A percentile compares a stretch with the other conserved stretches of the same genome.
These are phyloP conservation scores for Didymella segeticola DNA, from an alignment of 2,329 filamentous ascomycete species.

Conservation along the genomic window DNA sequence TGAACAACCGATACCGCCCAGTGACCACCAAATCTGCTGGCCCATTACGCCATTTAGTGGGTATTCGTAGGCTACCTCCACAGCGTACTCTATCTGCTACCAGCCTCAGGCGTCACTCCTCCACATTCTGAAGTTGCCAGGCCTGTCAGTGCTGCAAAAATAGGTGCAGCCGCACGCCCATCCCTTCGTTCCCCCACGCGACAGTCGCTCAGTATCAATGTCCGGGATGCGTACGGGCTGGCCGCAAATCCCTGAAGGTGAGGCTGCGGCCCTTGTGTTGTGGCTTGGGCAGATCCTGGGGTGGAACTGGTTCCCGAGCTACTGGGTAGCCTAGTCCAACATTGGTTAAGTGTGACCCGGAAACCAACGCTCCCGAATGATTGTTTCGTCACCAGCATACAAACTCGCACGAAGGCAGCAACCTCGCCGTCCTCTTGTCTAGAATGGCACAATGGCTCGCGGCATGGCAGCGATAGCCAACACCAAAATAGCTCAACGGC, in stretches of 20 bases:
- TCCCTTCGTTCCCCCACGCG: conserved; percentile 12
- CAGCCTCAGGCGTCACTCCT: conserved; percentile 5
- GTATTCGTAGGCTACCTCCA: conserved; percentile 4
- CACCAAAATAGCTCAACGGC: conserved; percentile 30
- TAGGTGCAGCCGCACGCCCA: conserved; percentile 3
- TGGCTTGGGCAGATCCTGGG: conserved; percentile 18
- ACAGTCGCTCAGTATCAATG: conserved; percentile 1
- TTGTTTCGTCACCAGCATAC: conserved; percentile 20
- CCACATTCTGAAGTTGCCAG: conserved; percentile 5
- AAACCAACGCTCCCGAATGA: conserved; percentile 25
- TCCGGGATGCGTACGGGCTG: conserved; percentile 1
- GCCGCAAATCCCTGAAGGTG: conserved; percentile 6
- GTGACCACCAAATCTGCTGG: conserved; percentile 2
- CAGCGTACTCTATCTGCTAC: conserved; percentile 29
- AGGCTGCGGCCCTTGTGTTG: conserved; percentile 16
- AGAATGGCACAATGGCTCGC: conserved; percentile 16
- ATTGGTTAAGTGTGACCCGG: conserved; percentile 27
- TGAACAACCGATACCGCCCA: conserved; percentile 12
- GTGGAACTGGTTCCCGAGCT: conserved; percentile 8
- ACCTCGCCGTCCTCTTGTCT: conserved; percentile 33
- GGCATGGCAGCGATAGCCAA: conserved; percentile 14
- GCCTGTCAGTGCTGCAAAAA: conserved; percentile 5
- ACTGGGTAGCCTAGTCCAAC: conserved; percentile 1
- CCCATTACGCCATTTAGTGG: conserved; percentile 9
- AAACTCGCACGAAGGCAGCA: conserved; percentile 28